Base-by-base conservation (phyloP, 164 flowering plant species). In the Santalum album region DNA sequence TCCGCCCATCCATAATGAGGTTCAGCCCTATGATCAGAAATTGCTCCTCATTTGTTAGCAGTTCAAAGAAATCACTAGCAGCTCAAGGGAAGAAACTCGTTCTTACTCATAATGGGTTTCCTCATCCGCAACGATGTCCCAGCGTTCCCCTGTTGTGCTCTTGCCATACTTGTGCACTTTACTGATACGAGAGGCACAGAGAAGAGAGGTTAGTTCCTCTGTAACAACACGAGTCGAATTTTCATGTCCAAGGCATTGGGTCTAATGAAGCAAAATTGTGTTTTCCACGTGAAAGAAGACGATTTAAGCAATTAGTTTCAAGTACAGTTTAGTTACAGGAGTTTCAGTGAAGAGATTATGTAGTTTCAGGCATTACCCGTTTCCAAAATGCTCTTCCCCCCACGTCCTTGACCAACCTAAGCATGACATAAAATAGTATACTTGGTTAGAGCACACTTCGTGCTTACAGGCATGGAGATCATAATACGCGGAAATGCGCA, bases 1-100 rank as follows among this genome's bases (percentile, higher is more conserved):
- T 91, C 98, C 1, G 98, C 98, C 98, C 98, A 91, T 63, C 98
- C 98, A 51, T 91, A 91, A 67, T 91, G 98, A 59, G 98, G 98
- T 57, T 91, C 89, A 64, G 90, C 85, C 81, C 98, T 88, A 57
- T 57, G 24, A 50, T 18, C 17, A 25, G 55, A 25, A 18, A 24
- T 11, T 12, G 3, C 18, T 15, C n/a, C 42, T 47, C 36, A 64
- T 50, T n/a, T n/a, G n/a, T n/a, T n/a, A n/a, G n/a, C n/a, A n/a
- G n/a, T n/a, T n/a, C n/a, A n/a, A n/a, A n/a, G n/a, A n/a, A n/a
- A n/a, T n/a, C n/a, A n/a, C n/a, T n/a, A n/a, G n/a, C n/a, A n/a
- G n/a, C n/a, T n/a, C n/a, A n/a, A 47, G 0, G 29, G 7, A 36
- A 32, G 14, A 20, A 38, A 38, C 1, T 42, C 44, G n/a, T 35